Base-by-base conservation (phyloP, 257 asterid genomes). In the Agastache rugosa region DNA sequence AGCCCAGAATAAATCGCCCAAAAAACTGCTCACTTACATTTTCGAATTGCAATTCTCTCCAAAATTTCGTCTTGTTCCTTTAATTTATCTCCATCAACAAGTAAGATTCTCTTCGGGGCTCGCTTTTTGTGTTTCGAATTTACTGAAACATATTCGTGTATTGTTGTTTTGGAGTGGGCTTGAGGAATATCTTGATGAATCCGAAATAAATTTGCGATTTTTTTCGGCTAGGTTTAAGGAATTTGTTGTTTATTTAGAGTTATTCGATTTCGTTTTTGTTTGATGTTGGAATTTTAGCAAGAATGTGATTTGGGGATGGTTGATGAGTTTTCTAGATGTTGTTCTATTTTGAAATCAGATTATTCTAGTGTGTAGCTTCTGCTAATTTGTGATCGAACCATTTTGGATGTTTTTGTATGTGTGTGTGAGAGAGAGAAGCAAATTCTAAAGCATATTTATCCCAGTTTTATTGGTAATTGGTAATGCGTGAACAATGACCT, bases 71-170 rank as follows among this genome's bases (percentile, higher is more conserved):
- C 34, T 54, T 65, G 11, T 3, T 66, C 17, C 48, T 42, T n/a
- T 17, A 20, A 37, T 25, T 45, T 9, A 6, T 48, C 75, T 81
- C 67, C 60, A 25, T 17, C 67, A 14, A 71, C 79, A 12, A 81
- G 85, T 82, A 82, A 66, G 83, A 16, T 11, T 62, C 64, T 64
- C 60, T 59, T 44, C 53, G 12, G 14, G 74, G 19, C 25, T 74
- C 63, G 47, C 64, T 0, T 6, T 47, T 63, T 14, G 37, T 16
- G 16, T 45, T 44, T 55, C 8, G 23, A 67, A 29, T 58, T 35
- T 42, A 11, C 60, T 67, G 67, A 61, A 47, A 54, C 56, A 10
- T 34, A 5, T 73, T 39, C 65, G 19, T 47, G 27, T 59, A 23
- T 70, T 22, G 20, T 47, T 63, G 48, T 23, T 59, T 22, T 66